Evolutionary conservation across 1,284 basidiomycete genomes (phyloP).

Genomic region (Austroboletus niveus): DNA sequence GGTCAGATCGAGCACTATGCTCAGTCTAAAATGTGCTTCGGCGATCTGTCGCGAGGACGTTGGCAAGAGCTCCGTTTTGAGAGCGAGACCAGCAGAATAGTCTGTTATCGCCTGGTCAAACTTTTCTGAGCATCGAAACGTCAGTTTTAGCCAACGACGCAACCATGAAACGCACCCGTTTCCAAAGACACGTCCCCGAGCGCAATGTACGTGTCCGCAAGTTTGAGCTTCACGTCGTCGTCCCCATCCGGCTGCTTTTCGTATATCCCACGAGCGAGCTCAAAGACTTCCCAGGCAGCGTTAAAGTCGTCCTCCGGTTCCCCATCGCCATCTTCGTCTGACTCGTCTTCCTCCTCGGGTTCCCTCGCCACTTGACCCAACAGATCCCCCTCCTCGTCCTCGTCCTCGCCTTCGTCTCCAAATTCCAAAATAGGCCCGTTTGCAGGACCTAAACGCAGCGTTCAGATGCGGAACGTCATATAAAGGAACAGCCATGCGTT

Average conservation of each 20-base stretch:
- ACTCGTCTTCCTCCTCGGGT: slow-evolving; percentile 42
- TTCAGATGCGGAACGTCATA: background rate
- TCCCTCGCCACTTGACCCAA: slow-evolving; percentile 53
- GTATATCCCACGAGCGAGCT: slow-evolving; percentile 83
- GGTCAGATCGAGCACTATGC: slow-evolving; percentile 85
- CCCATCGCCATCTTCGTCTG: slow-evolving; percentile 52
- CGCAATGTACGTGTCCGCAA: slow-evolving; percentile 82
- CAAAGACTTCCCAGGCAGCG: slow-evolving; percentile 90
- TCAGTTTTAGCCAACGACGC: slow-evolving; percentile 2
- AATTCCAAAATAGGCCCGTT: slow-evolving; percentile 68
- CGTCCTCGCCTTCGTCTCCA: slow-evolving; percentile 69
- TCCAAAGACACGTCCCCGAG: slow-evolving; percentile 88
- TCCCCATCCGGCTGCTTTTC: slow-evolving; percentile 60
- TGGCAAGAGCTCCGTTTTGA: slow-evolving; percentile 74
- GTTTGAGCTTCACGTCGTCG: slow-evolving; percentile 65
- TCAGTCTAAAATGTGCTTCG: slow-evolving; percentile 87
- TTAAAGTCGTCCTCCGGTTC: slow-evolving; percentile 93
- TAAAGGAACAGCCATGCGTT: slow-evolving; percentile 31
- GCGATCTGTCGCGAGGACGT: slow-evolving; percentile 82
- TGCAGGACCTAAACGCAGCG: slow-evolving; percentile 20
- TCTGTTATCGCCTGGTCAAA: slow-evolving; percentile 88
- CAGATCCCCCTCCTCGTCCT: slow-evolving; percentile 56
- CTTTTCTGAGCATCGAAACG: slow-evolving; percentile 60
- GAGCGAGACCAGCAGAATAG: slow-evolving; percentile 68
- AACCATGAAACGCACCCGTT: slow-evolving; percentile 55